Conservation (phyloP, 192 early-diverging fungal genomes). For the Entomortierella beljakovae region DNA sequence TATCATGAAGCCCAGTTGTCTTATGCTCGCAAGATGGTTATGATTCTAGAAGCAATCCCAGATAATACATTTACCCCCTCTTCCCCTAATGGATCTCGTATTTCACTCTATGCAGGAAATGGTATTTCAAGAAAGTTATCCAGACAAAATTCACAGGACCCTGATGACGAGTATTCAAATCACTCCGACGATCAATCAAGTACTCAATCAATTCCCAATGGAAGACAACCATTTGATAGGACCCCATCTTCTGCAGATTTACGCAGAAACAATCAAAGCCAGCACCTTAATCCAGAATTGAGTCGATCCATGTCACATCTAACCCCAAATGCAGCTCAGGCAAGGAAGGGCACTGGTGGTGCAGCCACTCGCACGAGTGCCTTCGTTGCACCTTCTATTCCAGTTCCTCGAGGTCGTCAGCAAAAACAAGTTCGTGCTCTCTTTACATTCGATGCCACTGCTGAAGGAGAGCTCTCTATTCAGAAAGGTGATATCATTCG, state of each 20-base stretch:
- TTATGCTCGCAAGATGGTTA: slow-evolving; percentile 38
- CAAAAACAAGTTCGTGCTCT: slow-evolving; percentile 76
- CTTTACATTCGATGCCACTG: slow-evolving; percentile 87
- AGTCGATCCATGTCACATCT: slow-evolving; percentile 61
- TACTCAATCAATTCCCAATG: slow-evolving; percentile 52
- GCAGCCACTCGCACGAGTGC: slow-evolving; percentile 25
- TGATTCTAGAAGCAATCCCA: slow-evolving; percentile 44
- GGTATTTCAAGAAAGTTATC: slow-evolving; percentile 18
- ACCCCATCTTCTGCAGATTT: slow-evolving; percentile 51
- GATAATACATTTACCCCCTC: slow-evolving; percentile 29
- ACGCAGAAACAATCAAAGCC: slow-evolving; percentile 26
- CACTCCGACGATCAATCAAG: slow-evolving; percentile 42
- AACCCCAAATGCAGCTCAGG: slow-evolving; percentile 45
- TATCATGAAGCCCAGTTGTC: slow-evolving; percentile 47
- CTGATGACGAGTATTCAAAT: slow-evolving; percentile 35
- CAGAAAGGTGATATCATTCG: slow-evolving; percentile 88
- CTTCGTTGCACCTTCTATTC: slow-evolving; percentile 50
- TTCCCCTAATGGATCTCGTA: slow-evolving; percentile 40
- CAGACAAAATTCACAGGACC: slow-evolving; percentile 39
- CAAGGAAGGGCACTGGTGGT: slow-evolving; percentile 44
- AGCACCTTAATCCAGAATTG: slow-evolving; percentile 31
- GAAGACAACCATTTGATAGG: slow-evolving; percentile 55
- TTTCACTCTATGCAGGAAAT: slow-evolving; percentile 35
- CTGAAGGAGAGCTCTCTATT: slow-evolving; percentile 83
- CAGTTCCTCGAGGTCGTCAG: slow-evolving; percentile 40